Percentiles rank a stretch among this genome's conserved stretches.
Conservation (phyloP, 148 eudicot genomes). For the Limonium bicolor region DNA sequence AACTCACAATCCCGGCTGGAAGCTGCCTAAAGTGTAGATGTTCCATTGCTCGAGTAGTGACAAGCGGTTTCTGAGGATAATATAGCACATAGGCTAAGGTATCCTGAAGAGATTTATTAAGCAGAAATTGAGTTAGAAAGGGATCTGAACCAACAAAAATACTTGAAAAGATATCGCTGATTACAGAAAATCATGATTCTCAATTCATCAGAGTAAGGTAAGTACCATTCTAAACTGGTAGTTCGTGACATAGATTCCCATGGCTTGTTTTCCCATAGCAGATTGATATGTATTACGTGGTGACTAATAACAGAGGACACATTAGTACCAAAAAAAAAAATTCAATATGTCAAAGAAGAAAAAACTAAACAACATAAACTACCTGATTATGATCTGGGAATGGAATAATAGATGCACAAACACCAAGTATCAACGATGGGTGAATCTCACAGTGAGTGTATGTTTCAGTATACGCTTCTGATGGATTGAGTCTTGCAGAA, state of each 20-base stretch:
- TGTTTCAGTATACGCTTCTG: slow-evolving; percentile 83
- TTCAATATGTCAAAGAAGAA: background rate
- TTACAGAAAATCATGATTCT: too few species aligned
- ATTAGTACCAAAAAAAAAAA: slow-evolving; percentile 5
- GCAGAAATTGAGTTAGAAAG: too few species aligned
- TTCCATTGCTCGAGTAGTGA: slow-evolving; percentile 98
- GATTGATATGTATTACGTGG: slow-evolving; percentile 99
- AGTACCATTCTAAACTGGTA: slow-evolving; percentile 94
- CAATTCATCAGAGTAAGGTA: too few species aligned
- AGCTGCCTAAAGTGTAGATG: slow-evolving; percentile 96
- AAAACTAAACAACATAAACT: slow-evolving; percentile 2
- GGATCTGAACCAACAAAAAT: too few species aligned
- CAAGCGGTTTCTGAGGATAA: slow-evolving; percentile 98
- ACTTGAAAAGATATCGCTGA: too few species aligned
- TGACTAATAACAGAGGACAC: slow-evolving; percentile 35
- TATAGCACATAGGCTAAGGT: slow-evolving; percentile 94
- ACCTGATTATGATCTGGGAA: slow-evolving; percentile 99
- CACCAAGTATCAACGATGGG: slow-evolving; percentile 92
- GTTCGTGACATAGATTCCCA: slow-evolving; percentile 98
- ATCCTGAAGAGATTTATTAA: slow-evolving; percentile 60
- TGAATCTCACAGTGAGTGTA: slow-evolving; percentile 99
- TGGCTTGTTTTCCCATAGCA: slow-evolving; percentile 99
- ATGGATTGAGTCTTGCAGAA: slow-evolving; percentile 62
- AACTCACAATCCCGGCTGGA: slow-evolving; percentile 84
- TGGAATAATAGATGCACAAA: slow-evolving; percentile 98